Percentiles rank a stretch among this genome's conserved stretches.
phyloP scores from a whole-genome alignment of 2,329 filamentous ascomycete genomes.

The Beauveria scarabaeidicola region DNA sequence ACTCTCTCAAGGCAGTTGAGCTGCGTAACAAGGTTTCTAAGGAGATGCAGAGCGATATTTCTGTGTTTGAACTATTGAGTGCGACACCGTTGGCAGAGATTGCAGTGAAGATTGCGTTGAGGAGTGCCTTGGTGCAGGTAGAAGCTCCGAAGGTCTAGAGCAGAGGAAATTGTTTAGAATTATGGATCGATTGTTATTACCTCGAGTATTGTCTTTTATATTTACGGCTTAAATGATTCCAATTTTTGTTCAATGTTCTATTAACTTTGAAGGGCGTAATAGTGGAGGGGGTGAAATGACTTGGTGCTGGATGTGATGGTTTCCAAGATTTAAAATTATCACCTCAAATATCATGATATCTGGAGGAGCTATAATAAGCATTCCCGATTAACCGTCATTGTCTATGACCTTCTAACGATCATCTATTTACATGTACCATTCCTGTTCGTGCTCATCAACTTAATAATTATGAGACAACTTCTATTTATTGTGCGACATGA shows the following conservation, averaged over 20 bases:
- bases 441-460: not conserved
- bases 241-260: not conserved
- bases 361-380: not conserved
- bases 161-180: not conserved
- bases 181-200: not conserved
- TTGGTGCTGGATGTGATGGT: not conserved
- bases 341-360: not conserved
- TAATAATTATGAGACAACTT: not conserved
- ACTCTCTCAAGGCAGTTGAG: slow-evolving; percentile 10
- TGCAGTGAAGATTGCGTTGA: slow-evolving; percentile 9
- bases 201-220: not conserved
- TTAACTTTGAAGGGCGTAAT: not conserved
- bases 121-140: not conserved
- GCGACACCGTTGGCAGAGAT: slow-evolving; percentile 5
- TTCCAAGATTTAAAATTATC: not conserved
- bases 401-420: not conserved
- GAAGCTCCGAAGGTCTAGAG: not conserved
- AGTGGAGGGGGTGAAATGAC: not conserved
- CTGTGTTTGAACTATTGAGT: slow-evolving; percentile 10
- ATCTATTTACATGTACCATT: not conserved
- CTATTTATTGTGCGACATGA: not conserved
- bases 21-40: slow-evolving; percentile 6
- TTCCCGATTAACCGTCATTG: not conserved
- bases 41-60: slow-evolving; percentile 11
- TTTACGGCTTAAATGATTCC: not conserved